phyloP scores from a whole-genome alignment of 805 yeast genomes.

The Pichia manshurica region DNA sequence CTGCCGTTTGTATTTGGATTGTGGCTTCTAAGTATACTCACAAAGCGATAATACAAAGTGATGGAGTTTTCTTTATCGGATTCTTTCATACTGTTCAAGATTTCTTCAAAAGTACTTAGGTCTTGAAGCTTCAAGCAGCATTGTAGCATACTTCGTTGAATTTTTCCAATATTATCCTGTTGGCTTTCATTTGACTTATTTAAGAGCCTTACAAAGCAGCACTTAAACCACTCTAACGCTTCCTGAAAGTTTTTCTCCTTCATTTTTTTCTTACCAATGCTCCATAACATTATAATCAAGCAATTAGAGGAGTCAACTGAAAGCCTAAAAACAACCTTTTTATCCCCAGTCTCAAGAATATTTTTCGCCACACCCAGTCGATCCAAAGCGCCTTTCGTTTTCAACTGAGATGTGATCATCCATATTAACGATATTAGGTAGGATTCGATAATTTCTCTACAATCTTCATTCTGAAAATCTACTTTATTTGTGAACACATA shows the following conservation, averaged over 20 bases:
- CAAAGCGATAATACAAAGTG: constrained; percentile 31
- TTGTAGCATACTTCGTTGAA: constrained; percentile 33
- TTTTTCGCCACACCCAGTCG: constrained; percentile 19
- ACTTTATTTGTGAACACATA: constrained; percentile 32
- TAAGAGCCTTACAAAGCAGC: constrained; percentile 10
- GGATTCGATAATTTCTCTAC: constrained; percentile 8
- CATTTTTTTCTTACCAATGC: constrained; percentile 29
- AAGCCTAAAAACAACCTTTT: constrained; percentile 21
- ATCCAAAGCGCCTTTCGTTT: constrained; percentile 11
- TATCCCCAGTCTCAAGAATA: constrained; percentile 27
- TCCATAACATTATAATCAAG: constrained; percentile 36
- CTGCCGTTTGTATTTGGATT: not conserved
- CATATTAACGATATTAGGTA: constrained; percentile 19
- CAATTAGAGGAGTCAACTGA: constrained; percentile 29
- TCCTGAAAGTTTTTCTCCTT: constrained; percentile 17
- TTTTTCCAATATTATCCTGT: constrained; percentile 29
- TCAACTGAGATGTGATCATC: constrained; percentile 19
- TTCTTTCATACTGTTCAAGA: constrained; percentile 24
- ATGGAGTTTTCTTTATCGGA: constrained; percentile 23
- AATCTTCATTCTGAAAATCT: constrained; percentile 6
- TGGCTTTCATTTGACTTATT: constrained; percentile 15
- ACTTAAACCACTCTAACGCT: constrained; percentile 17
- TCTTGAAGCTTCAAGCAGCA: constrained; percentile 24
- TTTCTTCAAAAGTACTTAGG: constrained; percentile 17
- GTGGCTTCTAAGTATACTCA: constrained; percentile 16